Evolutionary conservation across 192 early-diverging fungal species (phyloP).

Genomic region (Linnemannia zychae): DNA sequence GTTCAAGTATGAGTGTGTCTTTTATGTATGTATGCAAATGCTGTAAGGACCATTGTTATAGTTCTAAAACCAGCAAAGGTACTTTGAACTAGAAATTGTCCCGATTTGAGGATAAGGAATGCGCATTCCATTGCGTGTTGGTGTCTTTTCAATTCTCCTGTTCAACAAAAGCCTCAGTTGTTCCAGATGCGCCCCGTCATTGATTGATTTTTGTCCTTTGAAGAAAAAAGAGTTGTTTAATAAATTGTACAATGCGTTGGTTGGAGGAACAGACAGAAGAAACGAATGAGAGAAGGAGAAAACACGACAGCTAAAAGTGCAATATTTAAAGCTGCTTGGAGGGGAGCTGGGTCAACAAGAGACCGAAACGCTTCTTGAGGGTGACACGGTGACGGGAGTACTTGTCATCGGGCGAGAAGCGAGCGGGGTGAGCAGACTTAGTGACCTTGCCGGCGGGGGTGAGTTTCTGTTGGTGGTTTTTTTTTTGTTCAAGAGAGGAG

Average conservation of each 20-base stretch:
- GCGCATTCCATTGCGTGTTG: no score
- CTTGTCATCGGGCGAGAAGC: conserved; percentile 99
- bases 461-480: conserved; percentile 75
- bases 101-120: no score
- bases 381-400: conserved; percentile 98
- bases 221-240: conserved; percentile 10
- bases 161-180: neutral
- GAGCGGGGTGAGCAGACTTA: conserved; percentile 98
- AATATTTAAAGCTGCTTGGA: conserved; percentile 50
- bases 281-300: neutral
- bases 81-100: no score
- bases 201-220: neutral
- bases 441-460: conserved; percentile 84
- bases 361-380: conserved; percentile 94
- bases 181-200: neutral
- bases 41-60: no score
- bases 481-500: neutral
- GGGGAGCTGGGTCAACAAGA: conserved; percentile 81
- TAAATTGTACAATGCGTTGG: conserved; percentile 37
- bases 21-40: no score
- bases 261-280: conserved; percentile 12
- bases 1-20: no score
- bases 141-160: neutral
- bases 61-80: no score
- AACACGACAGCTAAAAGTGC: neutral